Evolutionary conservation across 2,329 filamentous ascomycete genomes (phyloP), one percentile per base, ranked within the genome.

Genomic region (Berkeleyomyces basicola): DNA sequence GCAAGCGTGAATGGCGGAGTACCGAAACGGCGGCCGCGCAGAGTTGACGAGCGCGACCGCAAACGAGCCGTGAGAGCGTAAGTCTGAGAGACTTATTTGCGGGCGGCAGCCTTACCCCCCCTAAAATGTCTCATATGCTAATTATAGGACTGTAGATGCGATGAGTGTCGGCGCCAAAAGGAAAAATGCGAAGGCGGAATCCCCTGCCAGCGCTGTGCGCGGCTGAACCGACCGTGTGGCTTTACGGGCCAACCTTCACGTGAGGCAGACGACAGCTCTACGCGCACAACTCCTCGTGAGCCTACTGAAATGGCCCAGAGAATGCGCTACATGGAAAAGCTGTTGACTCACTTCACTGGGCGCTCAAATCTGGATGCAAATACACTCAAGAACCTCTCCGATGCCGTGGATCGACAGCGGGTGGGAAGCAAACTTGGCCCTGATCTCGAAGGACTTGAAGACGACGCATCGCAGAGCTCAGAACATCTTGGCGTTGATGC

Each of bases 101-200:
- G 31, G 3, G 16, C 51, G 14, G 10, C 7, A 33, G 40, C 11
- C 37, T 63, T 66, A 67, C 16, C 46, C 53, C 40, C 33, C 42
- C 58, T 11, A 6, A 36, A 55, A 55, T 55, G n/a, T 39, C 33
- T 39, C 14, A 55, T 7, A 31, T 55, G 31, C 51, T 55, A 55
- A 55, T 36, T 9, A 55, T n/a, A 10, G 7, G 11, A n/a, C 11
- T 47, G 40, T 58, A 81, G 79, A 64, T 81, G 79, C 67, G 78
- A 80, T 68, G 76, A 76, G 61, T 81, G 78, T 69, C 77, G 79
- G 64, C 74, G 78, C 65, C 74, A 78, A 63, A 81, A 81, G 68
- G 79, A 81, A 69, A 80, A 80, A 70, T 81, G 79, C 67, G 78
- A 81, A 67, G 79, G 79, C 57, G 79, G 78, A 59, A 72, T 79